Percentiles rank a stretch among this genome's conserved stretches.
phyloP scores from a whole-genome alignment of 1,284 basidiomycete species.

The Ustilago shanxiensis region DNA sequence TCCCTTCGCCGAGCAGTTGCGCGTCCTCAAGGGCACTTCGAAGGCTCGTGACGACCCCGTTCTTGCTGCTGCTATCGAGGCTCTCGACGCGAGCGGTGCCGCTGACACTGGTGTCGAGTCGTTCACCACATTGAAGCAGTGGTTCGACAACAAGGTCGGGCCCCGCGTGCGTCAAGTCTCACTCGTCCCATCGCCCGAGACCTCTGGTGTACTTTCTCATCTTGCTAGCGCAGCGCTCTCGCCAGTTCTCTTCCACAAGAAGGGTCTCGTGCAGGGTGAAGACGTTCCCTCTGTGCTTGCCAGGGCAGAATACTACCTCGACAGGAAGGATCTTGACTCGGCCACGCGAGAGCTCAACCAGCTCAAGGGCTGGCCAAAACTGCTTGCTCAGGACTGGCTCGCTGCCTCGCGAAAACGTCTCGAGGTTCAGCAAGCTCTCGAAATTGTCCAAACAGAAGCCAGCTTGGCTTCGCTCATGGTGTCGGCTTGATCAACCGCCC shows the following conservation, averaged over 20 bases:
- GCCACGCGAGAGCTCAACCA: conserved; percentile 93
- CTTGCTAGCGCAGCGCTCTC: conserved; percentile 84
- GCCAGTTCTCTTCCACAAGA: conserved; percentile 83
- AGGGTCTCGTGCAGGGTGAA: conserved; percentile 77
- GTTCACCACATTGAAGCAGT: conserved; percentile 85
- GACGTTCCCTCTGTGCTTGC: conserved; percentile 89
- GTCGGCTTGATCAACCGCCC: conserved; percentile 23
- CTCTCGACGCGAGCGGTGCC: conserved; percentile 77
- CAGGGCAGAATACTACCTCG: conserved; percentile 88
- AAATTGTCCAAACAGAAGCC: conserved; percentile 88
- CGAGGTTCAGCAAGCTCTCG: conserved; percentile 92
- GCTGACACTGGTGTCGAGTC: conserved; percentile 88
- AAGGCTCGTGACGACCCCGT: conserved; percentile 74
- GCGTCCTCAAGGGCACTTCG: conserved; percentile 79
- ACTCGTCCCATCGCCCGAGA: conserved; percentile 81
- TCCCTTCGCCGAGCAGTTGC: conserved; percentile 90
- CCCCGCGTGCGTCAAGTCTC: conserved; percentile 88
- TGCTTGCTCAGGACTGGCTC: conserved; percentile 89
- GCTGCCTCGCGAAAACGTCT: conserved; percentile 87
- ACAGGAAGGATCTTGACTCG: conserved; percentile 91
- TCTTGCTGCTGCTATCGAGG: conserved; percentile 54
- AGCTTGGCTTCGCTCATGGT: conserved; percentile 75
- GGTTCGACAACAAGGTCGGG: conserved; percentile 87
- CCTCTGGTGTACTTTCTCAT: conserved; percentile 87
- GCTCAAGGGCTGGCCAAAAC: conserved; percentile 82